Evolutionary conservation across 768 basidiomycete genomes (phyloP).

Genomic region (Filobasidium floriforme): DNA sequence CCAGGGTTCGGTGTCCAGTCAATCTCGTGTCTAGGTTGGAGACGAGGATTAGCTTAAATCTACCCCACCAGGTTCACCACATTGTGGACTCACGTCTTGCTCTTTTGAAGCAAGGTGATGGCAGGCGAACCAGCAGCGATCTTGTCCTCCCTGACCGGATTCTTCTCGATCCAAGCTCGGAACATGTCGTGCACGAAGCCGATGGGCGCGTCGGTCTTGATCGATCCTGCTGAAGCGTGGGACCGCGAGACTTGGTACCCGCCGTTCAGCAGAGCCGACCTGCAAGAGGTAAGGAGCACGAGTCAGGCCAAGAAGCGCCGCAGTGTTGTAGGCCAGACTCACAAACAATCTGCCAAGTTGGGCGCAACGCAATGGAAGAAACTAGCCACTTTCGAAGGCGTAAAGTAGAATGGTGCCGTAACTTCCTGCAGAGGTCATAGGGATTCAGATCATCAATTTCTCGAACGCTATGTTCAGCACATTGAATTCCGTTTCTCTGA

Average conservation of each 20-base stretch:
- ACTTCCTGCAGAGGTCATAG: conserved; percentile 56
- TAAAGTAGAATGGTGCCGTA: conserved; percentile 71
- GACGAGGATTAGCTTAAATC: neutral
- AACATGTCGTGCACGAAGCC: conserved; percentile 70
- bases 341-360: conserved; percentile 67
- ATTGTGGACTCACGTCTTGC: conserved; percentile 54
- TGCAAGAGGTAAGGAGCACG: conserved; percentile 38
- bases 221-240: conserved; percentile 76
- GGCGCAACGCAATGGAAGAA: conserved; percentile 76
- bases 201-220: conserved; percentile 78
- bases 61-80: neutral
- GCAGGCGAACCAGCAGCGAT: conserved; percentile 68
- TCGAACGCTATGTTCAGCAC: neutral
- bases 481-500: neutral
- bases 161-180: conserved; percentile 69
- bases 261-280: conserved; percentile 80
- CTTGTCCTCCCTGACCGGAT: conserved; percentile 79
- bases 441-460: neutral
- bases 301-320: neutral
- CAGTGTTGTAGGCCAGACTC: conserved; percentile 40
- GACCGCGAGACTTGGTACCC: conserved; percentile 81
- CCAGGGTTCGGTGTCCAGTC: conserved; percentile 70
- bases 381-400: conserved; percentile 68
- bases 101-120: conserved; percentile 58
- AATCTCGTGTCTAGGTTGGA: conserved; percentile 47